Evolutionary conservation across 306 rosid species (phyloP).

Genomic region (Gastrolobium villosum): DNA sequence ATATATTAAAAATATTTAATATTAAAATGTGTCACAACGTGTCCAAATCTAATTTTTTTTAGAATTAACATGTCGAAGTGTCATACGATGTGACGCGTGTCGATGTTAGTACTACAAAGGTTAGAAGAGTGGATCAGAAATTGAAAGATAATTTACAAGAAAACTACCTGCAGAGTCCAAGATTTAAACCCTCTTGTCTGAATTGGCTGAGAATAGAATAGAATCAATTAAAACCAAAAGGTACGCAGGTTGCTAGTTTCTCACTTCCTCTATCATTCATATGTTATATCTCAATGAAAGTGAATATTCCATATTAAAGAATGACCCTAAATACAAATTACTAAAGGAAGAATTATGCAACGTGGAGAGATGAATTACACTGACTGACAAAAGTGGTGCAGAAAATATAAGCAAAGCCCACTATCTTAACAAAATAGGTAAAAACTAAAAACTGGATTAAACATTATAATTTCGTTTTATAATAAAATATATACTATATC

Average conservation of each 20-base stretch:
- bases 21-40: no score
- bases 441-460: constrained; percentile 42
- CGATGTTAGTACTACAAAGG: neutral
- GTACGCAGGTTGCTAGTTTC: neutral
- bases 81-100: no score
- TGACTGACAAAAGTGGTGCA: neutral
- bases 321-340: constrained; percentile 25
- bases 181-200: constrained; percentile 27
- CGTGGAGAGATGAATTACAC: constrained; percentile 14
- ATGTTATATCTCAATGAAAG: constrained; percentile 22
- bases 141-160: constrained; percentile 14
- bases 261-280: constrained; percentile 22
- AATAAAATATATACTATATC: constrained; percentile 43
- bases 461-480: constrained; percentile 37
- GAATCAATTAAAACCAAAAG: constrained; percentile 32
- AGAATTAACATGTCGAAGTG: no score
- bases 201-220: constrained; percentile 24
- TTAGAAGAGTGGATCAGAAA: neutral
- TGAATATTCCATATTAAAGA: constrained; percentile 35
- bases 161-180: constrained; percentile 14
- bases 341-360: constrained; percentile 39
- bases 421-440: constrained; percentile 29
- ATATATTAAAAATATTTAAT: no score
- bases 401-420: constrained; percentile 40
- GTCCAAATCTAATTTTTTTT: no score